Evolutionary conservation across 2,329 filamentous ascomycete genomes (phyloP), one percentile per base, ranked within the genome.

Genomic region (Allantophomopsis cytisporea): DNA sequence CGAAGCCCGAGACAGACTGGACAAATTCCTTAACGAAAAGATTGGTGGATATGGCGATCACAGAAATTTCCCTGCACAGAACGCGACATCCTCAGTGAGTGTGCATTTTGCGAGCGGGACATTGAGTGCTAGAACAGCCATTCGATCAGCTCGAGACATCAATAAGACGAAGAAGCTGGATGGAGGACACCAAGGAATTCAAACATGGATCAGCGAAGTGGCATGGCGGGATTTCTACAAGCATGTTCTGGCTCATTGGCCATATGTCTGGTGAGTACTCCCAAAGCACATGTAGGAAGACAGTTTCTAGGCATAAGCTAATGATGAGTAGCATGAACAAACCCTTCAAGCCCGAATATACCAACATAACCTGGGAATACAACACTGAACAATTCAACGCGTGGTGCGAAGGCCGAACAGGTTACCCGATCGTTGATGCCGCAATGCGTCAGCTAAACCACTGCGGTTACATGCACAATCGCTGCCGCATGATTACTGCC

Each of bases 221-320:
- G 85, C 83, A 0, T 91, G 85, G 85, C 68, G 85, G 12, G 85
- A 93, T 51, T 93, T 93, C 52, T 93, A 93, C 61, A 85, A 80
- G 51, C 83, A 91, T 54, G 83, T 94, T 3, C 61, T 94, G 5
- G 83, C 79, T 1, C 65, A 88, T 43, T 94, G 85, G 84, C 88
- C 88, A 0, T 88, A 87, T 50, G 66, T 87, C 6, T 85, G 79
- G 76, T 77, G 59, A 53, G 68, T 57, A 8, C 32, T 35, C 28
- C 21, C 14, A 18, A 31, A 10, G 10, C 1, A 7, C n/a, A 8
- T 8, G 14, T 17, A 14, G 7, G n/a, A 23, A 36, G 5, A 14
- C 12, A 13, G 7, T 34, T 30, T 31, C 32, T 33, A 28, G 12
- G 12, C 13, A 30, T 38, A 39, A n/a, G 10, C 47, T 54, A 40